Percentiles rank a stretch among this genome's conserved stretches.
Evolutionary conservation across 306 rosid species (phyloP).

Genomic region (Trifolium pratense): DNA sequence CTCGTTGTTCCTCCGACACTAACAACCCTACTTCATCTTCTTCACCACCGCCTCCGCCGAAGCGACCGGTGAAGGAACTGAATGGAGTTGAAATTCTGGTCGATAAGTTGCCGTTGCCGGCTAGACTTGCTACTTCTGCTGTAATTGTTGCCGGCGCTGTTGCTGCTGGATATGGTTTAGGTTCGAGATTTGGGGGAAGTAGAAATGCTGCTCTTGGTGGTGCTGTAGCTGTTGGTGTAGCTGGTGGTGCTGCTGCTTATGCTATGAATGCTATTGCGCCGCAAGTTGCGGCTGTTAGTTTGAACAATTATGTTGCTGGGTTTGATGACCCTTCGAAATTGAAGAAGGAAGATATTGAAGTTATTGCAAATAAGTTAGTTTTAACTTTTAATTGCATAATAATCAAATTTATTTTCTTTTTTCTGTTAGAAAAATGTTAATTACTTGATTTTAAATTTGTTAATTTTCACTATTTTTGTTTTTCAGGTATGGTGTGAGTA

Average conservation of each 20-base stretch:
- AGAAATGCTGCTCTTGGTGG: conserved; percentile 75
- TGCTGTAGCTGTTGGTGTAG: conserved; percentile 80
- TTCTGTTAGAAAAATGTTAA: background rate
- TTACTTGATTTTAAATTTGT: conserved; percentile 24
- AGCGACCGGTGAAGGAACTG: conserved; percentile 64
- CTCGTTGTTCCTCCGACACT: conserved; percentile 56
- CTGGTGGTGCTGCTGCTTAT: conserved; percentile 75
- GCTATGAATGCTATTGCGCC: conserved; percentile 79
- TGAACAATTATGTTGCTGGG: conserved; percentile 82
- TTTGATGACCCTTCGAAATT: conserved; percentile 68
- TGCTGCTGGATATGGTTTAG: conserved; percentile 88
- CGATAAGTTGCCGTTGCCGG: conserved; percentile 69
- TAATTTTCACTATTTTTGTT: background rate
- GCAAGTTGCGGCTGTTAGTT: conserved; percentile 81
- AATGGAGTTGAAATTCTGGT: conserved; percentile 74
- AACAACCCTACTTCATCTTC: conserved; percentile 22
- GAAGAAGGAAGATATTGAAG: conserved; percentile 80
- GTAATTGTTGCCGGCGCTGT: conserved; percentile 75
- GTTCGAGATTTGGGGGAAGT: conserved; percentile 63
- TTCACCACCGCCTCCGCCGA: conserved; percentile 42
- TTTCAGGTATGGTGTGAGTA: conserved; percentile 84
- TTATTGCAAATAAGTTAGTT: conserved; percentile 77
- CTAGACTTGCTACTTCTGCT: conserved; percentile 74
- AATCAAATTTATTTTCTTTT: background rate
- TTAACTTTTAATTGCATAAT: conserved; percentile 24